Conservation (phyloP, 805 yeast genomes). For the Wickerhamomyces chambardii region DNA sequence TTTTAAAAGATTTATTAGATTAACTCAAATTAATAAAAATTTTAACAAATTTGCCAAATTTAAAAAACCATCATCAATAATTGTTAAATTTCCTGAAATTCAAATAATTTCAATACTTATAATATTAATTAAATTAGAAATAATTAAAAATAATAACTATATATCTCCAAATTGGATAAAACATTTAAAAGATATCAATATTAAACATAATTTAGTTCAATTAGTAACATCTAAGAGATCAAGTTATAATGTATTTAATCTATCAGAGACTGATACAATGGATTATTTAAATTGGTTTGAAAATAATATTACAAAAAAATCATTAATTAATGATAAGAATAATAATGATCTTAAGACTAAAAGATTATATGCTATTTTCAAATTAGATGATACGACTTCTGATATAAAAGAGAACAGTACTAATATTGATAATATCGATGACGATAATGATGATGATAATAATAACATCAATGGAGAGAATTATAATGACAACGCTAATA, state of each 20-base stretch:
- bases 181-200: conserved; percentile 10
- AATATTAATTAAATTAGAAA: neutral
- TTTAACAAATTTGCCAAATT: neutral
- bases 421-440: too few species aligned
- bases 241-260: conserved; percentile 28
- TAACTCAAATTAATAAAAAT: conserved; percentile 6
- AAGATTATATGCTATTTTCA: conserved; percentile 12
- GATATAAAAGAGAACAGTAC: neutral
- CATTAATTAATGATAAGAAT: conserved; percentile 19
- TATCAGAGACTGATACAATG: conserved; percentile 38
- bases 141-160: too few species aligned
- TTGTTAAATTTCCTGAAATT: neutral
- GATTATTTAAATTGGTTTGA: conserved; percentile 44
- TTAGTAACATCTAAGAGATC: conserved; percentile 13
- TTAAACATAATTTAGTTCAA: conserved; percentile 4
- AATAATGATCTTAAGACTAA: conserved; percentile 14
- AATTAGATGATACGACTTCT: neutral
- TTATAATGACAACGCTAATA: too few species aligned
- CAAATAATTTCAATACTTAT: neutral
- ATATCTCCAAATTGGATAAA: conserved; percentile 9
- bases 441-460: neutral
- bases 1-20: conserved; percentile 29
- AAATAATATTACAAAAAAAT: conserved; percentile 8
- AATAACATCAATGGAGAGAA: too few species aligned
- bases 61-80: neutral